Conservation (phyloP, 2,329 filamentous ascomycete genomes). For the Alternaria longipes region DNA sequence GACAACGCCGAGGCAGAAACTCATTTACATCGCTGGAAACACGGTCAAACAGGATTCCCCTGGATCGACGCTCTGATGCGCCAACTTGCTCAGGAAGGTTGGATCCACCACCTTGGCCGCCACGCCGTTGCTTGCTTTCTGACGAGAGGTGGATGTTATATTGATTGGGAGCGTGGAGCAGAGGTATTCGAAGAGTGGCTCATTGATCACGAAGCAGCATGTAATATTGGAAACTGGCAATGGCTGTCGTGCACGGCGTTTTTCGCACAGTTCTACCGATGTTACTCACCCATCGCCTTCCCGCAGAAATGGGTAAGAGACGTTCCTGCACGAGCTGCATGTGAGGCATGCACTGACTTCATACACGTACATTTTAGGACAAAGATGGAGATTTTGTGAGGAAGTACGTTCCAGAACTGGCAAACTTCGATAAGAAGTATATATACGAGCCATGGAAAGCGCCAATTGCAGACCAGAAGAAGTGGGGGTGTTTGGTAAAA, state of each 20-base stretch:
- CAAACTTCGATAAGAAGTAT: conserved; percentile 69
- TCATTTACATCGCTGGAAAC: conserved; percentile 74
- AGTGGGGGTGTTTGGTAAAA: conserved; percentile 69
- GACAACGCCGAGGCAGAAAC: conserved; percentile 69
- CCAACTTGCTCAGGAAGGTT: conserved; percentile 74
- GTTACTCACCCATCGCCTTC: conserved; percentile 76
- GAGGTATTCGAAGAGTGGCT: conserved; percentile 81
- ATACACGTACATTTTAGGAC: conserved; percentile 53
- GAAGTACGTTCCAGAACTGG: conserved; percentile 73
- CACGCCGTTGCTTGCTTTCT: conserved; percentile 83
- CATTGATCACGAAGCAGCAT: conserved; percentile 77
- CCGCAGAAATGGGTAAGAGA: conserved; percentile 69
- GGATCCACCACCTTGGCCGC: conserved; percentile 81
- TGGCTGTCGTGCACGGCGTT: conserved; percentile 81
- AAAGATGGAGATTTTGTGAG: conserved; percentile 71
- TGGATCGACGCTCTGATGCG: conserved; percentile 86
- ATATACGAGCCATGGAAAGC: conserved; percentile 86
- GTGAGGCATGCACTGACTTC: no score
- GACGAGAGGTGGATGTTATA: conserved; percentile 80
- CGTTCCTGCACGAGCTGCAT: no score
- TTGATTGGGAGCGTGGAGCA: conserved; percentile 80
- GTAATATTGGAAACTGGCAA: conserved; percentile 80
- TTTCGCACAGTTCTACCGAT: conserved; percentile 75
- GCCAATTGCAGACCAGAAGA: conserved; percentile 72
- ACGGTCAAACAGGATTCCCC: conserved; percentile 76